A percentile compares a stretch with the other conserved stretches of the same genome.
These are phyloP conservation scores for Cyberlindnera xishuangbannaensis DNA, from an alignment of 805 yeast genomes.

Conservation along the genomic window DNA sequence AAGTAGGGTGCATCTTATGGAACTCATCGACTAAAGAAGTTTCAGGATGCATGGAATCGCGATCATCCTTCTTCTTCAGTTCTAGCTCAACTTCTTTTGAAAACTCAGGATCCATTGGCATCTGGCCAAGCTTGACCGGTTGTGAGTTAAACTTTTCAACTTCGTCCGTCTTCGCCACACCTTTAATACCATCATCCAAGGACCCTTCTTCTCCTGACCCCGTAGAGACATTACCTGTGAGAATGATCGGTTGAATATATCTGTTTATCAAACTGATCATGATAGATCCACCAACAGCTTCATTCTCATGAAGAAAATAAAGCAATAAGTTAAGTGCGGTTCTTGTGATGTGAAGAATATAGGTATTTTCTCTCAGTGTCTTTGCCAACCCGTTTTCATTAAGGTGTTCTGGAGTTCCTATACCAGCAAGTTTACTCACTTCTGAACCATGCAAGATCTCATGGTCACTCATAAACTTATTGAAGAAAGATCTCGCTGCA, in stretches of 20 bases:
- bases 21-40: conserved; percentile 58
- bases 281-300: conserved; percentile 85
- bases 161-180: conserved; percentile 31
- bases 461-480: conserved; percentile 69
- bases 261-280: conserved; percentile 83
- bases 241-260: conserved; percentile 49
- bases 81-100: conserved; percentile 80
- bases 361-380: conserved; percentile 67
- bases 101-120: conserved; percentile 84
- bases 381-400: conserved; percentile 78
- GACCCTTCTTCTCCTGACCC: conserved; percentile 29
- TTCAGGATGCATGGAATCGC: conserved; percentile 36
- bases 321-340: conserved; percentile 80
- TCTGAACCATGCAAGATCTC: conserved; percentile 72
- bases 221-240: conserved; percentile 38
- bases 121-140: conserved; percentile 72
- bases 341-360: conserved; percentile 68
- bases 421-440: conserved; percentile 61
- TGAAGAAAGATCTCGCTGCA: conserved; percentile 71
- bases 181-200: conserved; percentile 32
- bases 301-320: conserved; percentile 87
- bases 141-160: conserved; percentile 61
- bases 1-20: conserved; percentile 38
- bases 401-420: conserved; percentile 75
- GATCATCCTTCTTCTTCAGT: conserved; percentile 71